Conservation (phyloP, 192 early-diverging fungal genomes). For the Coemansia sp. region DNA sequence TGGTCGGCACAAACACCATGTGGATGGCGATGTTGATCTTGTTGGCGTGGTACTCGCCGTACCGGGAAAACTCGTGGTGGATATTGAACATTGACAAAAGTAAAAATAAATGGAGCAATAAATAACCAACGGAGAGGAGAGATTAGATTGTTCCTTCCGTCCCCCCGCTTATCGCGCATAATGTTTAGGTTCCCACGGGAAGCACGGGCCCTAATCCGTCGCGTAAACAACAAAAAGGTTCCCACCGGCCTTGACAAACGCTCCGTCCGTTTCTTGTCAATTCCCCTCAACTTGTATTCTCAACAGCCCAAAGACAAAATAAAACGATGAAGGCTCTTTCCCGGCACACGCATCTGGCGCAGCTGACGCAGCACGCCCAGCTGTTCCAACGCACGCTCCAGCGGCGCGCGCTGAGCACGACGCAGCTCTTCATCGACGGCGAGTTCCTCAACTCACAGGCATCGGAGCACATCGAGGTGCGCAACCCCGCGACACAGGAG, state of each 20-base stretch:
- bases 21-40: constrained; percentile 78
- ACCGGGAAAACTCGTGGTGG: constrained; percentile 70
- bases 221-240: not conserved
- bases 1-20: constrained; percentile 86
- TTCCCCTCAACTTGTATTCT: no score
- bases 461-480: constrained; percentile 82
- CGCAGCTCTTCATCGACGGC: constrained; percentile 84
- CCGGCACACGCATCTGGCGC: not conserved
- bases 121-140: not conserved
- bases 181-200: not conserved
- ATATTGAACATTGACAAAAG: constrained; percentile 64
- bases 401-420: constrained; percentile 14
- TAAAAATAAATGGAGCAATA: not conserved
- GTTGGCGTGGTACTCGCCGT: constrained; percentile 82
- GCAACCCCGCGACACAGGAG: constrained; percentile 93
- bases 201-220: not conserved
- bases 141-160: not conserved
- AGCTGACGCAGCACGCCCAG: no score
- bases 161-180: not conserved
- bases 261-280: no score
- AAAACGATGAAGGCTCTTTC: not conserved
- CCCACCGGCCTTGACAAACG: no score
- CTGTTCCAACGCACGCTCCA: not conserved
- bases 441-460: constrained; percentile 88
- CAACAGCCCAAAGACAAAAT: no score